Evolutionary conservation across 208 protist species (phyloP).

Genomic region (Acanthamoeba royreba): DNA sequence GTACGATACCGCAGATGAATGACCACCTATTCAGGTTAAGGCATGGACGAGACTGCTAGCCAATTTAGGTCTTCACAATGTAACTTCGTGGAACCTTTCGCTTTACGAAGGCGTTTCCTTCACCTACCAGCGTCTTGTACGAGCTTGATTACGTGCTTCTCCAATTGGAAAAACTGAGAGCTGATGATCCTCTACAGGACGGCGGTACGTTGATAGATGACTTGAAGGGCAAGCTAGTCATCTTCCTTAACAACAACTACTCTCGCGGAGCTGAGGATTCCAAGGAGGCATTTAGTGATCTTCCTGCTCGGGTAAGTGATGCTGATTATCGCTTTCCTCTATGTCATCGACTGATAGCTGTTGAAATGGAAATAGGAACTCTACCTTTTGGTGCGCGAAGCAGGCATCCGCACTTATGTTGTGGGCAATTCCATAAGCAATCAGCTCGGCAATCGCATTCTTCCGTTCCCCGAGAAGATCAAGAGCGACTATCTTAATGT

Average conservation of each 20-base stretch:
- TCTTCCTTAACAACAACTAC: constrained; percentile 39
- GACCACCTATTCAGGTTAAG: not conserved
- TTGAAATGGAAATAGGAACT: too few relatives aligned
- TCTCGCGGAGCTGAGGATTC: not conserved
- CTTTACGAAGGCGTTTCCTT: not conserved
- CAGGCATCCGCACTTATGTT: not conserved
- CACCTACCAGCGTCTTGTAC: not conserved
- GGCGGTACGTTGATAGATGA: not conserved
- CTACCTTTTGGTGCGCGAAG: not conserved
- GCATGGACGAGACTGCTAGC: not conserved
- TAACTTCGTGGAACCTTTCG: not conserved
- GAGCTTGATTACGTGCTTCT: not conserved
- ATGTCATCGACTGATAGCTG: too few relatives aligned
- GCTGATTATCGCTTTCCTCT: too few relatives aligned
- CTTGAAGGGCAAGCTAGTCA: not conserved
- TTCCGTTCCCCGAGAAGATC: not conserved
- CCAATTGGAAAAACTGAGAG: not conserved
- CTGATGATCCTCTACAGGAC: too few relatives aligned
- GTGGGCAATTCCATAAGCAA: not conserved
- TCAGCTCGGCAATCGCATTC: not conserved
- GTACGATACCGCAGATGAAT: not conserved
- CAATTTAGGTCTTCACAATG: not conserved
- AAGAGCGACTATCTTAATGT: not conserved
- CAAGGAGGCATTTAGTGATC: not conserved
- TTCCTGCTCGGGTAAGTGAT: not conserved